Evolutionary conservation across 1,284 basidiomycete species (phyloP), one percentile per base, ranked within the genome.

Genomic region (Ustilago crameri): DNA sequence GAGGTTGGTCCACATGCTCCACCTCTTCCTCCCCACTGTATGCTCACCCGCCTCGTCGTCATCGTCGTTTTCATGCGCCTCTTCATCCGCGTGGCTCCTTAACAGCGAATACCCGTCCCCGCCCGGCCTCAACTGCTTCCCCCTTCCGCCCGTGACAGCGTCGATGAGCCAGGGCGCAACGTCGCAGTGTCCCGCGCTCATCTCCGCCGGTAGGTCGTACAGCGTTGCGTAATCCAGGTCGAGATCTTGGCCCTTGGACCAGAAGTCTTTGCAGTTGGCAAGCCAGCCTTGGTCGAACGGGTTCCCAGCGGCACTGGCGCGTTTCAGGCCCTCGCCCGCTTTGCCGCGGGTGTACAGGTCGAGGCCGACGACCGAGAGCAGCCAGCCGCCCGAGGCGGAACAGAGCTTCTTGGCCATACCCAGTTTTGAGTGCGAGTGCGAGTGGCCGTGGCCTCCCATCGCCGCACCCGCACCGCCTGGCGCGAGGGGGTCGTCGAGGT

Each of bases 251-350:
- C 93, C 93, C 51, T 88, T 88, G 44, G 90, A 89, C 95, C 95
- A 98, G 83, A 99, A 98, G 85, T 98, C 95, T 43, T 67, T 54
- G 84, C 96, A 98, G 84, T 99, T 99, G 75, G 88, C 87, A 15
- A 90, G 82, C 14, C 91, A 49, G 2, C 95, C 95, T 23, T 91
- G 80, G 84, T 97, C 93, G 84, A 98, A 99, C 38, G 96, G 96
- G 84, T 99, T 98, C 51, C 87, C 87, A 20, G 90, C 91, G 66
- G 87, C 88, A n/a, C 17, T 59, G 17, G 88, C 85, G 74, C 84
- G 79, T 48, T 84, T 84, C 60, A 98, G 88, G 9, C 93, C 93
- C 74, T 91, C 90, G 3, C 91, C 90, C 0, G 92, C 93, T 74
- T 90, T 90, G 26, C 93, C 93, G 59, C 90, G 89, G 17, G 95